phyloP scores from a whole-genome alignment of 257 asterid genomes.

The Nicotiana benthamiana region DNA sequence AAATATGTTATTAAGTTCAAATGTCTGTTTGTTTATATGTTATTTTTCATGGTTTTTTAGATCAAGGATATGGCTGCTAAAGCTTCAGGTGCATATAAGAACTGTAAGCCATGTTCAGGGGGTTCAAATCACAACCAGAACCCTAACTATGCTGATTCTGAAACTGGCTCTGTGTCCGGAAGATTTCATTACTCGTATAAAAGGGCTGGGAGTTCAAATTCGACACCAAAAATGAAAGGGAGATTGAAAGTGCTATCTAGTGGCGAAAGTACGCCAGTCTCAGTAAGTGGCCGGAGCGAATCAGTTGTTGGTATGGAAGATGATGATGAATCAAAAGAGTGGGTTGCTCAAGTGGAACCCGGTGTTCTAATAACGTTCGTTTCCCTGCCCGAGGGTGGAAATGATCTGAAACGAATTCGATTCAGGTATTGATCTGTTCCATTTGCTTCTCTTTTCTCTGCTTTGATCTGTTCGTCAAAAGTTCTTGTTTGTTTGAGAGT shows the following conservation, averaged over 20 bases:
- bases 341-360: constrained; percentile 99
- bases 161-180: constrained; percentile 54
- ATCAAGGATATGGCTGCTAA: constrained; percentile 90
- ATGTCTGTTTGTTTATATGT: not conserved
- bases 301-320: constrained; percentile 66
- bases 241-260: constrained; percentile 66
- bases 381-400: constrained; percentile 79
- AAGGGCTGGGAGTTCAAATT: constrained; percentile 54
- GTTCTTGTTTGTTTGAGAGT: constrained; percentile 37
- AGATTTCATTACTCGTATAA: constrained; percentile 57
- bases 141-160: constrained; percentile 45
- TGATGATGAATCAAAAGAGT: constrained; percentile 80
- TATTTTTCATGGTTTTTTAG: constrained; percentile 23
- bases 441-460: constrained; percentile 3
- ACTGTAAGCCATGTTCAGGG: constrained; percentile 89
- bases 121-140: constrained; percentile 29
- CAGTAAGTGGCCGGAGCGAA: constrained; percentile 77
- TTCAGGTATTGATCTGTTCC: constrained; percentile 49
- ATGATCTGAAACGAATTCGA: constrained; percentile 81
- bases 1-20: not conserved
- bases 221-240: constrained; percentile 48
- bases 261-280: constrained; percentile 84
- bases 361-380: constrained; percentile 88
- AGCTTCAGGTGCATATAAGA: constrained; percentile 93
- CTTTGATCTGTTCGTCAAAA: constrained; percentile 16